Conservation (phyloP, 495 filamentous ascomycete genomes). For the Aspergillus indologenus region DNA sequence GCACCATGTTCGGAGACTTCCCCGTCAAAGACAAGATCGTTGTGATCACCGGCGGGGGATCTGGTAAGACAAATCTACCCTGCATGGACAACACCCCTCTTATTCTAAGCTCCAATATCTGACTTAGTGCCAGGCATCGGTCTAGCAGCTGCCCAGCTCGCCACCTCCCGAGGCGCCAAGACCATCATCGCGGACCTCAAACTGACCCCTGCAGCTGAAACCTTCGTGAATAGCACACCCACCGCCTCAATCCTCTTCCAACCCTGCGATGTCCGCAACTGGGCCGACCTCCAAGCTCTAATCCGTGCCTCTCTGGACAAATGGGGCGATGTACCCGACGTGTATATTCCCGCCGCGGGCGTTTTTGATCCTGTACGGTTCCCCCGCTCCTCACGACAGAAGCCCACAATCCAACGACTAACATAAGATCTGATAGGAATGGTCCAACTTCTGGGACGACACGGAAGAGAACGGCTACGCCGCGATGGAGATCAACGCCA, state of each 20-base stretch:
- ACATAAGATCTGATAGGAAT: neutral
- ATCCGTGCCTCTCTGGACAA: neutral
- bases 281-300: neutral
- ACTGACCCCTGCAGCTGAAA: slow-evolving; percentile 5
- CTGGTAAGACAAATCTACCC: neutral
- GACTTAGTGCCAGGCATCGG: neutral
- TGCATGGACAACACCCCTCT: no score
- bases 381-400: no score
- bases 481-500: slow-evolving; percentile 11
- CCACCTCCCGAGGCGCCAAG: slow-evolving; percentile 1
- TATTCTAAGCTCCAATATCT: no score
- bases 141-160: neutral
- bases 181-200: slow-evolving; percentile 4
- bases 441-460: slow-evolving; percentile 12
- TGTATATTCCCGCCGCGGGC: slow-evolving; percentile 5
- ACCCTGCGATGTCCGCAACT: slow-evolving; percentile 2
- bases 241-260: slow-evolving; percentile 4
- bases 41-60: neutral
- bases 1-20: neutral
- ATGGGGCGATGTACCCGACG: slow-evolving; percentile 8
- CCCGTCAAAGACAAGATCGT: neutral
- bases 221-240: neutral
- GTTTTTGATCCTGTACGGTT: slow-evolving; percentile 11
- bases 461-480: slow-evolving; percentile 3
- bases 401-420: no score